Evolutionary conservation across 768 basidiomycete species (phyloP), one percentile per base, ranked within the genome.

Genomic region (Collybia nuda): DNA sequence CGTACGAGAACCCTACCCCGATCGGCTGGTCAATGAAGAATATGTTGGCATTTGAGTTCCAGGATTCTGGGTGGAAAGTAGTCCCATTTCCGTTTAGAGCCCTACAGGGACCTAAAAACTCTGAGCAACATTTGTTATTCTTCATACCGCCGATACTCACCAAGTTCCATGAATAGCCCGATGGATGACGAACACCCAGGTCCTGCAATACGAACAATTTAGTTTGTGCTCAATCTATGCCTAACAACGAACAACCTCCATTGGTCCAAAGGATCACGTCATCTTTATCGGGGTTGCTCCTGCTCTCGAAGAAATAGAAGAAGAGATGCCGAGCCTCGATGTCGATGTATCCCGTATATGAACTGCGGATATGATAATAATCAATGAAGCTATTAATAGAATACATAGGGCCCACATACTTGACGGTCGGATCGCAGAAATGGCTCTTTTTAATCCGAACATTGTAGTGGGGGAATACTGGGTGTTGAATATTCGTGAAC

Each of bases 281-380:
- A 61, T 84, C 83, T 47, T 68, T 77, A 29, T 74, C 76, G 5
- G 85, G 83, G 52, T 84, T 70, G 44, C 66, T 77, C 44, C 89
- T 69, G 49, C 82, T 85, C 62, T 90, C 86, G 62, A 90, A 90
- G 63, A 89, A 89, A 69, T 86, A 86, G 72, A 89, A 89, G 61
- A 85, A 86, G 15, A 86, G 55, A 58, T 85, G 85, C 4, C 82
- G 73, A 5, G 82, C 72, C 59, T 81, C 71, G 14, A 43, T n/a
- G 22, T 43, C 42, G 21, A 28, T 43, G 24, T 43, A 43, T 17
- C 42, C 42, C n/a, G 42, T 43, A 29, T 43, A 43, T 26, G 42
- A 5, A 24, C 42, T 43, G 42, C 32, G 14, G 12, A 2, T 11
- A 28, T 5, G 28, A 28, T 32, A 26, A 26, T 7, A 14, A 11